Base-by-base conservation (phyloP, 2,329 filamentous ascomycete genomes). In the Cytospora piceicola region DNA sequence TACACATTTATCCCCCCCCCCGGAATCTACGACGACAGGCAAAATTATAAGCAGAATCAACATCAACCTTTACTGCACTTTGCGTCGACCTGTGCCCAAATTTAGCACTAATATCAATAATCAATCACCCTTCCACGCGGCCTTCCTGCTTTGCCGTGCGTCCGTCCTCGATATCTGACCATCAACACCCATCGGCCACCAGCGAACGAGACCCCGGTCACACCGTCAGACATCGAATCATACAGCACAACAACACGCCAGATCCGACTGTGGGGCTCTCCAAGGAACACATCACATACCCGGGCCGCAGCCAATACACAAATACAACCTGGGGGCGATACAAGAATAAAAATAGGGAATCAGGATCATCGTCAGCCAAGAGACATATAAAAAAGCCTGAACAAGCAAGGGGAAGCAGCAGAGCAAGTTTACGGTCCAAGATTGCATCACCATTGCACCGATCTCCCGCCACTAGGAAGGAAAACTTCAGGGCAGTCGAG, bases 211-310 rank as follows among this genome's bases (percentile, higher is more conserved):
- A 39, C 61, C 51, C 27, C 60, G 55, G 60, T 36, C 61, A 64
- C 58, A 60, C 57, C 58, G 53, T 29, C 34, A 67, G 56, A 61
- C 60, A 54, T 64, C 53, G 63, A 61, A 58, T 54, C 67, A 55
- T 57, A 24, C 27, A 39, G n/a, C 30, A 46, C 49, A 58, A 24
- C 63, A 60, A 60, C 42, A 49, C 65, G 64, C 60, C 67, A 55
- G 61, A 63, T 63, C 61, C 61, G 61, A 53, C 20, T 56, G 61
- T 63, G 39, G 61, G 30, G 56, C 61, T 63, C 20, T 8, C 42
- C 2, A n/a, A 46, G 17, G 60, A 54, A 54, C 49, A 56, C 52
- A 46, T 39, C 36, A 42, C 6, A 42, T 51, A 61, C 34, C 39
- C 39, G 36, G 27, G 46, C 52, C 27, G 30, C 59, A 17, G 30